phyloP scores from a whole-genome alignment of 2,329 filamentous ascomycete species.

The Diaporthe humulicola region DNA sequence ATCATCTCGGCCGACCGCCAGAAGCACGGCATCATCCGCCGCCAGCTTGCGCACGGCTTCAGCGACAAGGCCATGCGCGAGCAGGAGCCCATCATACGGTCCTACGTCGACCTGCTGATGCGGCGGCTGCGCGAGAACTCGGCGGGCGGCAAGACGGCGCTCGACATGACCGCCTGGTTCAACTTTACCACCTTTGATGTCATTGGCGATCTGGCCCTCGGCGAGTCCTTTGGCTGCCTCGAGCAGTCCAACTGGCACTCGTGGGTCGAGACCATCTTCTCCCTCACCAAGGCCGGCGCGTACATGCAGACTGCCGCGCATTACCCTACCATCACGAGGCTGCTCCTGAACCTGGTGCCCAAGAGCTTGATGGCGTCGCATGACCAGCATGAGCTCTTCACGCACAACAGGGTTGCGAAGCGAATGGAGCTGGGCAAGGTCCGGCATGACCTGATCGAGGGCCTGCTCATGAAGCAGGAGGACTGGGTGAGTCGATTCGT shows the following conservation, averaged over 20 bases:
- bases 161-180: constrained; percentile 36
- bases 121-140: constrained; percentile 29
- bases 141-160: neutral
- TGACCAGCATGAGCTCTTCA: constrained; percentile 16
- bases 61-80: constrained; percentile 31
- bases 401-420: constrained; percentile 32
- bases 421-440: constrained; percentile 33
- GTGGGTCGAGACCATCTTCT: constrained; percentile 38
- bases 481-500: constrained; percentile 20
- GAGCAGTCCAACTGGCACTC: constrained; percentile 33
- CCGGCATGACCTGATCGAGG: constrained; percentile 37
- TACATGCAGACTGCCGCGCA: constrained; percentile 7
- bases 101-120: constrained; percentile 35
- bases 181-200: constrained; percentile 37
- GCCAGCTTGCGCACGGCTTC: constrained; percentile 35
- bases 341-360: constrained; percentile 9
- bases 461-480: constrained; percentile 27
- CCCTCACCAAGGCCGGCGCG: constrained; percentile 5
- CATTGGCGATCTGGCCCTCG: constrained; percentile 37
- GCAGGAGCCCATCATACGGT: constrained; percentile 38
- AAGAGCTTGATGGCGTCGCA: constrained; percentile 14
- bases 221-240: constrained; percentile 37
- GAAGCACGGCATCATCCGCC: constrained; percentile 35
- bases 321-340: constrained; percentile 8
- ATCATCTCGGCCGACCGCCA: constrained; percentile 32